Evolutionary conservation across 495 filamentous ascomycete species (phyloP).

Genomic region (Articulospora tetracladia): DNA sequence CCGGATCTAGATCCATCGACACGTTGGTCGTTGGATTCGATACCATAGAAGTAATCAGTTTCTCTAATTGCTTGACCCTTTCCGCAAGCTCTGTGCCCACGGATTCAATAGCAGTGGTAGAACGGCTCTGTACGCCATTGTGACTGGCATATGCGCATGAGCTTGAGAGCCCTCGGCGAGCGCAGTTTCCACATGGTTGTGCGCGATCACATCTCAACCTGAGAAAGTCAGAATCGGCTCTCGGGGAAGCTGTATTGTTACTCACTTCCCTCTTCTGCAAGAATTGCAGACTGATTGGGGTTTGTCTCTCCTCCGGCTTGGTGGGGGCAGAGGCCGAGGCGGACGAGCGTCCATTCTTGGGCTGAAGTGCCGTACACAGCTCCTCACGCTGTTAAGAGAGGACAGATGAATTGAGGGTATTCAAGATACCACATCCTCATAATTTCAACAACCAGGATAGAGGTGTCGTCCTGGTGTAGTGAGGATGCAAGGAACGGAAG

Average conservation of each 20-base stretch:
- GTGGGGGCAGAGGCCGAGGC: not conserved
- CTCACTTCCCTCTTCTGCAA: constrained; percentile 1
- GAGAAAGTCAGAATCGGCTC: not conserved
- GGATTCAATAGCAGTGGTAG: not conserved
- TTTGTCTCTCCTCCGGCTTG: not conserved
- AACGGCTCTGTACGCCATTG: not conserved
- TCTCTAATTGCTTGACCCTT: not conserved
- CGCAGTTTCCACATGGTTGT: not conserved
- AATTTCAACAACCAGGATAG: too few species aligned
- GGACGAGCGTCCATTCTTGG: not conserved
- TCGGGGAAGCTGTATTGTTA: too few species aligned
- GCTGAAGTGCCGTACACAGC: not conserved
- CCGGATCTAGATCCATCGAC: not conserved
- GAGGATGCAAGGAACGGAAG: too few species aligned
- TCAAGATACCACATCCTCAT: not conserved
- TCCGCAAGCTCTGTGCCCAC: not conserved
- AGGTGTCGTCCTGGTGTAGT: too few species aligned
- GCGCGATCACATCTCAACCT: not conserved
- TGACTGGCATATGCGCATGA: not conserved
- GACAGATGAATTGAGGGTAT: too few species aligned
- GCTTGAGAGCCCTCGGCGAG: not conserved
- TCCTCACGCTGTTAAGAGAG: not conserved
- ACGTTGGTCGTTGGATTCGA: not conserved
- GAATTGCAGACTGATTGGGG: not conserved
- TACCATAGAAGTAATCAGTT: not conserved